Percentiles rank a stretch among this genome's conserved stretches.
Conservation (phyloP, 2,329 filamentous ascomycete species). For the Pseudohalonectria lignicola region DNA sequence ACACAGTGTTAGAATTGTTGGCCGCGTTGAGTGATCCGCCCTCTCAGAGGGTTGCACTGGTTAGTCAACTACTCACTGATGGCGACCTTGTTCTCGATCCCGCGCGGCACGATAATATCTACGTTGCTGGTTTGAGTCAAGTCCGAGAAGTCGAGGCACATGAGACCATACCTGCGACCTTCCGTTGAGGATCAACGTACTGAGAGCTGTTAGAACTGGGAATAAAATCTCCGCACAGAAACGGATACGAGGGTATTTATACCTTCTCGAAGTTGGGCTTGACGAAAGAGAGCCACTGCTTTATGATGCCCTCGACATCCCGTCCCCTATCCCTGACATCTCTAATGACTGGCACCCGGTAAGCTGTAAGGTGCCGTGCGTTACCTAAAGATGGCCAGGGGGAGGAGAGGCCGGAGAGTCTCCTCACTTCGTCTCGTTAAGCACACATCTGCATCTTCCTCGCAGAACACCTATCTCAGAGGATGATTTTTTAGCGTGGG, state of each 20-base stretch:
- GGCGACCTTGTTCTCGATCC: slow-evolving; percentile 88
- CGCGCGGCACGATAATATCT: slow-evolving; percentile 91
- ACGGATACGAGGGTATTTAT: too few relatives aligned
- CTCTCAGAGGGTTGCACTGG: too few relatives aligned
- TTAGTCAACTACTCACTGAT: slow-evolving; percentile 42
- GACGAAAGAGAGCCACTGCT: slow-evolving; percentile 94
- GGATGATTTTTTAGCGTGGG: neutral
- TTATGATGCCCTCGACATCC: slow-evolving; percentile 91
- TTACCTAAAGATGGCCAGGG: too few relatives aligned
- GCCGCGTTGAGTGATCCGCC: too few relatives aligned
- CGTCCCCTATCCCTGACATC: slow-evolving; percentile 83
- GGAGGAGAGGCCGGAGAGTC: too few relatives aligned
- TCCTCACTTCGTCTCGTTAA: slow-evolving; percentile 77
- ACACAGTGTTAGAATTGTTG: too few relatives aligned
- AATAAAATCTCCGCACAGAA: too few relatives aligned
- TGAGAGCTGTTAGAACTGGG: too few relatives aligned
- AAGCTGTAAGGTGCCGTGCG: too few relatives aligned
- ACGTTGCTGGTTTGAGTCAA: neutral
- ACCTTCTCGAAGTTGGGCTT: slow-evolving; percentile 91
- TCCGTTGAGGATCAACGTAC: slow-evolving; percentile 85
- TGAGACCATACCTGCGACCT: slow-evolving; percentile 46
- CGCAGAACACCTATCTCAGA: slow-evolving; percentile 69
- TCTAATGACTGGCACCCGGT: slow-evolving; percentile 71
- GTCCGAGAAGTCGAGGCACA: neutral
- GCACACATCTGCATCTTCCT: slow-evolving; percentile 91